Conservation (phyloP, 2,329 filamentous ascomycete species). For the Talaromyces albobiverticillius region DNA sequence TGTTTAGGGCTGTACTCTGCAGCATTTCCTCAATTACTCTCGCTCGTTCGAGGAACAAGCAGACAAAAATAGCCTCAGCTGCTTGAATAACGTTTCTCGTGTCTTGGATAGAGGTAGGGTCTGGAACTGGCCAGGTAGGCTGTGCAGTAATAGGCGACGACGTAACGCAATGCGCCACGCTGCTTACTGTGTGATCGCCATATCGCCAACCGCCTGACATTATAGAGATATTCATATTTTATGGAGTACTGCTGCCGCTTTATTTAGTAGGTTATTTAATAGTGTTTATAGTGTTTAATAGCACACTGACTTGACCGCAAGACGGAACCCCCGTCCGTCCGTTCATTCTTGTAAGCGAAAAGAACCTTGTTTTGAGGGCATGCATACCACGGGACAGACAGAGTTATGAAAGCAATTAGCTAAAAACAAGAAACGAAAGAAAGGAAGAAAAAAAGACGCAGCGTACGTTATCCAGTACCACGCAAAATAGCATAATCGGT, state of each 20-base stretch:
- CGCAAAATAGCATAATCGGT: background rate
- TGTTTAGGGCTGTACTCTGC: too few relatives aligned
- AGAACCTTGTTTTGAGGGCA: background rate
- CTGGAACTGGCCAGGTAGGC: background rate
- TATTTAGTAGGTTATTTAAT: too few relatives aligned
- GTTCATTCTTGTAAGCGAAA: too few relatives aligned
- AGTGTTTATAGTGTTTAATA: too few relatives aligned
- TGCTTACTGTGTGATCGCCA: background rate
- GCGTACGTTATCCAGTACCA: background rate
- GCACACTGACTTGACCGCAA: too few relatives aligned
- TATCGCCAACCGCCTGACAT: background rate
- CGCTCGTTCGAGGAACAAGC: too few relatives aligned
- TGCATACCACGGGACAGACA: background rate
- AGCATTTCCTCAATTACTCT: too few relatives aligned
- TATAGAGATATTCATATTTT: background rate
- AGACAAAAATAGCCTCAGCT: too few relatives aligned
- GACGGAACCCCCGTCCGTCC: too few relatives aligned
- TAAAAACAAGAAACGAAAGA: background rate
- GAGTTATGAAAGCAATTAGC: background rate
- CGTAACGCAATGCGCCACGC: slow-evolving; percentile 7
- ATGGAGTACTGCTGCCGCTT: too few relatives aligned
- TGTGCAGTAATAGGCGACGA: slow-evolving; percentile 5
- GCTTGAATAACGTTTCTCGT: background rate
- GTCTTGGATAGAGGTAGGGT: slow-evolving; percentile 1
- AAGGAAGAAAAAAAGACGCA: background rate